Evolutionary conservation across 2,329 filamentous ascomycete genomes (phyloP), one percentile per base, ranked within the genome.

Genomic region (Helotiales sp.): DNA sequence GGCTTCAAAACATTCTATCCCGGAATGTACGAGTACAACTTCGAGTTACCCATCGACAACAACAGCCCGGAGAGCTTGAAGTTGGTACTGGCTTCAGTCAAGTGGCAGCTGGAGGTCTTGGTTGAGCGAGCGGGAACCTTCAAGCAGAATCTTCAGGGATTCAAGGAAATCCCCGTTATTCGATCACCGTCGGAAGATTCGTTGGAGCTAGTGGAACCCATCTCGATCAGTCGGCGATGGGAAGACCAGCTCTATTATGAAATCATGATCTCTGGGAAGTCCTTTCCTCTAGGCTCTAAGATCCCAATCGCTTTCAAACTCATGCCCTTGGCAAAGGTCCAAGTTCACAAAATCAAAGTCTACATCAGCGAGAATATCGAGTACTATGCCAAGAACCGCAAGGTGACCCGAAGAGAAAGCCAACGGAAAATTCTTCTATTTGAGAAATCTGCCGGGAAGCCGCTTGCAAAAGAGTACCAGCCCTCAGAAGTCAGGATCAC

Each of bases 1-100:
- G 90, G 90, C 28, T 92, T 91, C 76, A 85, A 89, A 71, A 83
- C 87, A n/a, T 93, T 93, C 75, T 84, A 87, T 40, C 76, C 77
- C 13, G 77, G 77, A 34, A 65, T 76, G 13, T 78, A 78, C 61
- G 76, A 78, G 57, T 78, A 78, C 50, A 90, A 90, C 69, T 97
- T 96, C 49, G 95, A 97, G 75, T 85, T 95, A 26, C 92, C 88
- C 17, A 86, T 97, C 59, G 93, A 97, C 75, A 92, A 90, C 65
- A 89, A 89, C 62, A 83, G 92, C 26, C 87, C 89, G 0, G 90
- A 93, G 75, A 91, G 89, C 0, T 91, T 92, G 67, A 87, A 89
- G 68, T 87, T 91, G 24, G 89, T 91, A 47, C 80, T 91, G n/a
- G 90, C 89, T 17, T 87, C 82, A 20, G 89, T 92, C 26, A 88